Conservation (phyloP, 257 asterid species). For the Solanum neorickii region DNA sequence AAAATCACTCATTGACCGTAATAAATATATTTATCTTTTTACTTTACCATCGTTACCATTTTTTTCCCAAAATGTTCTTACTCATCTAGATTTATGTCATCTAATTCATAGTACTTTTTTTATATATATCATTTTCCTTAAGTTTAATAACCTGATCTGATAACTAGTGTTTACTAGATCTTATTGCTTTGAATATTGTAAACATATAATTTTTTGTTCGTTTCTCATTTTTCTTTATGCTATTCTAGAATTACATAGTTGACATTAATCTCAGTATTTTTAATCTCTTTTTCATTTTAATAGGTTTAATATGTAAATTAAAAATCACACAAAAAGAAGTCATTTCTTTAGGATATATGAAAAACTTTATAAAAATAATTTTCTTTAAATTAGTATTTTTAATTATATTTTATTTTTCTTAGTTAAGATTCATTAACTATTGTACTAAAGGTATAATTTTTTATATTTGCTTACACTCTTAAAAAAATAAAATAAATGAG, state of each 20-base stretch:
- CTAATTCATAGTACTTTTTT: too few species aligned
- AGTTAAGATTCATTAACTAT: neutral
- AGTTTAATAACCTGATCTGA: too few species aligned
- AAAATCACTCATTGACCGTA: neutral
- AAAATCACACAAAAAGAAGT: neutral
- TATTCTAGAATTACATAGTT: too few species aligned
- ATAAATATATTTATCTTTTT: neutral
- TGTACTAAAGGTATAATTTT: neutral
- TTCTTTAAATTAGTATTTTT: neutral
- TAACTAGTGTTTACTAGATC: neutral
- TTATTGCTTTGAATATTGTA: neutral
- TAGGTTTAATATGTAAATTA: too few species aligned
- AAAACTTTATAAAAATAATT: too few species aligned
- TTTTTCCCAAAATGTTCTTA: too few species aligned
- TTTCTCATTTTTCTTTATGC: neutral
- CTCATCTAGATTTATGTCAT: neutral
- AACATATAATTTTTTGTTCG: too few species aligned
- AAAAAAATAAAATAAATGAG: neutral
- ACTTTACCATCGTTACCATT: neutral
- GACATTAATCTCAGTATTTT: neutral
- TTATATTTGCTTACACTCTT: neutral
- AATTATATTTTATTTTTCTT: too few species aligned
- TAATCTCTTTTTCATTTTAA: neutral
- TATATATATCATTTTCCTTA: neutral
- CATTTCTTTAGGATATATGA: neutral